Evolutionary conservation across 306 rosid species (phyloP), one percentile per base, ranked within the genome.

Genomic region (Lablab purpureus): DNA sequence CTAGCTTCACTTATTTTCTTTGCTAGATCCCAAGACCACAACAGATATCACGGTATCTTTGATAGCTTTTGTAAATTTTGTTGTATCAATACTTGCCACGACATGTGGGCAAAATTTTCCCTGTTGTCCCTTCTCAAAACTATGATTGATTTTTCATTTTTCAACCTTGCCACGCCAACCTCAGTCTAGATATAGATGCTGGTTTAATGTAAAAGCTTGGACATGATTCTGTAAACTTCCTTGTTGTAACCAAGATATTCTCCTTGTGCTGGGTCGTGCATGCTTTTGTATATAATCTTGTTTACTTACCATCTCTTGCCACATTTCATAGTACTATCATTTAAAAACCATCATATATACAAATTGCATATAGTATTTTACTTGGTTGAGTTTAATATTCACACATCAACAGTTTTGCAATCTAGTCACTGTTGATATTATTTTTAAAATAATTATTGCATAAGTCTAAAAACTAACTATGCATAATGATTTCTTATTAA

Each of bases 1-100:
- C 79, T 95, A 92, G 90, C 83, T 70, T 22, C 74, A 63, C 74
- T 43, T 37, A 14, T 71, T 82, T 84, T 40, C 50, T 66, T 19
- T 51, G 76, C 82, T 74, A 41, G 73, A 74, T 66, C 32, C 37
- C 11, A 71, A 75, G 66, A 78, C 62, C 25, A 10, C 49, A 62
- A 64, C 58, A 66, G 71, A 40, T 65, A 62, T 50, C 79, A 54
- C 83, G 14, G 21, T 13, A 36, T 82, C 85, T 75, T 84, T 66
- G 50, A 50, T 65, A 75, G 55, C 67, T 56, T 49, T 59, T 84
- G 87, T 85, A 84, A 88, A 88, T 87, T 85, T 55, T 28, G 69
- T 41, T 55, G 70, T 54, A 69, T 75, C 60, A 56, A 40, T 72
- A 28, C 84, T 70, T 54, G 59, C 43, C 47, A 50, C 70, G 23